A percentile compares a stretch with the other conserved stretches of the same genome.
These are phyloP conservation scores for Bipolaris gigantea DNA, from an alignment of 2,329 filamentous ascomycete species.

Conservation along the genomic window DNA sequence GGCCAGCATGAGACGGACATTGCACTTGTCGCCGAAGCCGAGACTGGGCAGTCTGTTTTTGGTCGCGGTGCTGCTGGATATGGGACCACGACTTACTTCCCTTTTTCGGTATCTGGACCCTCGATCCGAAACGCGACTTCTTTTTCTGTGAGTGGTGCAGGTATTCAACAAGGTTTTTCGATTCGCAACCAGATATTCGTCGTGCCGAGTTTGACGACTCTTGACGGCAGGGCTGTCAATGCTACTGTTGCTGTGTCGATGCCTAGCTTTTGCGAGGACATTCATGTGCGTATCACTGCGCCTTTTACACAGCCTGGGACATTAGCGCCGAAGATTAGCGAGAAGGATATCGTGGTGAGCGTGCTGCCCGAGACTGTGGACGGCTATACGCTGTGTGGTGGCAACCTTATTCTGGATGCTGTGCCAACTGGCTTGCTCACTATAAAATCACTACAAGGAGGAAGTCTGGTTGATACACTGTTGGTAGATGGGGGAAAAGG, in stretches of 20 bases:
- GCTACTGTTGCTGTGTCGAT: neutral
- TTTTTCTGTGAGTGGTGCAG: neutral
- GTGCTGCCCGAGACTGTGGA: neutral
- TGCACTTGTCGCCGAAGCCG: neutral
- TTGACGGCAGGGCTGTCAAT: neutral
- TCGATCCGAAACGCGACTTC: neutral
- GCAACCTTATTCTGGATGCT: neutral
- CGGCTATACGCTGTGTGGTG: neutral
- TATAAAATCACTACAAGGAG: neutral
- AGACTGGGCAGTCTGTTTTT: neutral
- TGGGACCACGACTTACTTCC: slow-evolving; percentile 1
- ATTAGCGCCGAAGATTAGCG: neutral
- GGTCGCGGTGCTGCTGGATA: neutral
- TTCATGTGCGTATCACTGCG: neutral
- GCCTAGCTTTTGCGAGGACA: neutral
- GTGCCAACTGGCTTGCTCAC: neutral
- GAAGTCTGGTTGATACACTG: neutral
- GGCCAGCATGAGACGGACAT: neutral
- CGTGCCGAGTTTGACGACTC: neutral
- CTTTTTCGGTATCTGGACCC: neutral
- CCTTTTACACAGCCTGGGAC: neutral
- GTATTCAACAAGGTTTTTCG: neutral
- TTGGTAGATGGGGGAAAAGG: neutral
- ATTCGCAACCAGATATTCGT: neutral
- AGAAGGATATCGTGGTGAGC: neutral